A percentile compares a stretch with the other conserved stretches of the same genome.
Evolutionary conservation across 208 protist species (phyloP).

Genomic region (Crithidia sp.): DNA sequence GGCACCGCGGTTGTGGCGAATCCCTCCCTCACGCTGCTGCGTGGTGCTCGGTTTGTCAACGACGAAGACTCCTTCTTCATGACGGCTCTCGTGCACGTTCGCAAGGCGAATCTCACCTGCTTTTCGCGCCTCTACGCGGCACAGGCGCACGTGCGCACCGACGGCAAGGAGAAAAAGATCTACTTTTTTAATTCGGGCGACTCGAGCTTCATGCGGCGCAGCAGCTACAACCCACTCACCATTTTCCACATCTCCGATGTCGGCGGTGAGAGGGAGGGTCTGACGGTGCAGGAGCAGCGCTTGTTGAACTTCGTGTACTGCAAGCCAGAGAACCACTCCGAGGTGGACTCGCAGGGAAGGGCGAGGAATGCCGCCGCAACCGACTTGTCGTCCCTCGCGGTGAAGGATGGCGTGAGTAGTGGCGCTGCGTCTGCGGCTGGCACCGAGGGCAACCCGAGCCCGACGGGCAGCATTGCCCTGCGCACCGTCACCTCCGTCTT

Average conservation of each 20-base stretch:
- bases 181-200: slow-evolving; percentile 14
- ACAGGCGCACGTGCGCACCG: slow-evolving; percentile 8
- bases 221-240: slow-evolving; percentile 12
- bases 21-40: slow-evolving; percentile 18
- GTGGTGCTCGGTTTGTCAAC: slow-evolving; percentile 23
- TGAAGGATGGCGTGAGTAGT: slow-evolving; percentile 11
- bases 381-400: slow-evolving; percentile 31
- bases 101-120: not conserved
- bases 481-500: not conserved
- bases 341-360: slow-evolving; percentile 7
- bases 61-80: slow-evolving; percentile 20
- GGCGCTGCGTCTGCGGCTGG: not conserved
- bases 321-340: slow-evolving; percentile 6
- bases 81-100: slow-evolving; percentile 27
- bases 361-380: not conserved
- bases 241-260: slow-evolving; percentile 20
- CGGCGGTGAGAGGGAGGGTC: slow-evolving; percentile 15
- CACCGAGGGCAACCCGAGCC: not conserved
- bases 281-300: slow-evolving; percentile 40
- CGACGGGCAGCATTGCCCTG: not conserved
- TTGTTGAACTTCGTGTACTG: slow-evolving; percentile 41
- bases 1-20: slow-evolving; percentile 12
- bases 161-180: not conserved
- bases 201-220: not conserved
- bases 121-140: slow-evolving; percentile 30